Base-by-base conservation (phyloP, 129 eudicot genomes). In the carrot (Daucus carota) region DNA sequence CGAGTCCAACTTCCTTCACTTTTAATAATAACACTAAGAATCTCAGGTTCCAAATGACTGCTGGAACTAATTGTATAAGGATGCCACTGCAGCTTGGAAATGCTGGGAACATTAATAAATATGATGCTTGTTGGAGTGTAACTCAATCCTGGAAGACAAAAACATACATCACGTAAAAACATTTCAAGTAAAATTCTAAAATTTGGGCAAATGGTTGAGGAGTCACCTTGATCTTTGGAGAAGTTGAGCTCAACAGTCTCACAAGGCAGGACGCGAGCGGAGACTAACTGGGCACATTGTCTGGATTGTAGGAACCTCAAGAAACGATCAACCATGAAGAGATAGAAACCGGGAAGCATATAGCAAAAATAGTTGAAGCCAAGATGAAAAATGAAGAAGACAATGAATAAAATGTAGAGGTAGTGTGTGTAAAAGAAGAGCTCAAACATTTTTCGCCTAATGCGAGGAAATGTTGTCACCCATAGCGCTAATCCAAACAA, bases 341-440 rank as follows among this genome's bases (percentile, higher is more conserved):
- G 68, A 62, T 62, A 62, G 68, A 62, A 62, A 62, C 68, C 68
- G 1, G 68, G 68, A 62, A 62, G 68, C 68, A 62, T 62, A 62
- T 62, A 62, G 36, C 68, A 62, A 31, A 62, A 62, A 13, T 62
- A 62, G 28, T 62, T 29, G 20, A 62, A 26, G 68, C 68, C 28
- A 62, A 62, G 68, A 29, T 62, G 68, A 29, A 62, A 62, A 8
- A 62, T 36, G 5, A 62, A 62, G 68, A 62, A 62, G 36, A 62
- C 14, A 13, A 62, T 29, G 68, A 62, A 62, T 0, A 62, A 62
- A 62, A 62, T 62, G 68, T 62, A 62, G 18, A 62, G 68, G 68
- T 62, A 62, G 68, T 62, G 68, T 4, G 68, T 28, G 68, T 62
- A 62, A 3, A 62, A 62, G 4, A 62, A 62, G 68, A 62, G 68